Percentiles rank a stretch among this genome's conserved stretches.
phyloP scores from a whole-genome alignment of 305 asterid species.

The Fraxinus baroniana region DNA sequence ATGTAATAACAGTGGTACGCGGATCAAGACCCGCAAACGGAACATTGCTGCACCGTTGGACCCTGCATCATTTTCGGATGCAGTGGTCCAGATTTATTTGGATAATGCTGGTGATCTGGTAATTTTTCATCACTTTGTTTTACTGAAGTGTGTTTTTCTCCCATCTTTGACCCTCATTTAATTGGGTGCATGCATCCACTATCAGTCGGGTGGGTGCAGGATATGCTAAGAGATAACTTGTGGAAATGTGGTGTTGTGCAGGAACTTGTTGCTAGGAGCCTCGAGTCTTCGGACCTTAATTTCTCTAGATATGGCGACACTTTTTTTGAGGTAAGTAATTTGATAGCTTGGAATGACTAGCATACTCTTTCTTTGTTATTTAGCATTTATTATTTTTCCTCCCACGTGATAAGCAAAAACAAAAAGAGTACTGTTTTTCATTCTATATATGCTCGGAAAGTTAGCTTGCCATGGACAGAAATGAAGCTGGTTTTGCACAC shows the following conservation, averaged over 20 bases:
- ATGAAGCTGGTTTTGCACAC: not conserved
- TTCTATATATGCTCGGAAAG: not conserved
- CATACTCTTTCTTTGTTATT: not conserved
- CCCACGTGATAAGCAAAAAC: not conserved
- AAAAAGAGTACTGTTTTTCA: not conserved
- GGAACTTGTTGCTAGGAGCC: conserved; percentile 93
- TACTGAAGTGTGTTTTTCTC: not conserved
- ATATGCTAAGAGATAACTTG: conserved; percentile 14
- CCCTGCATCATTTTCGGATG: conserved; percentile 99
- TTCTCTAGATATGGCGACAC: conserved; percentile 98
- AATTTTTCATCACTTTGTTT: conserved; percentile 22
- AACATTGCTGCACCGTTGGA: conserved; percentile 97
- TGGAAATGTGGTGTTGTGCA: conserved; percentile 32
- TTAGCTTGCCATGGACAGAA: not conserved
- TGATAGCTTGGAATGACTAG: not conserved
- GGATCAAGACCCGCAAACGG: conserved; percentile 99
- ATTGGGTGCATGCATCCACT: not conserved
- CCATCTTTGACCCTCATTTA: not conserved
- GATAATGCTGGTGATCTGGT: conserved; percentile 99
- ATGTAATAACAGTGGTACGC: conserved; percentile 84
- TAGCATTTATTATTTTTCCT: not conserved
- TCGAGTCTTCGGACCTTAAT: conserved; percentile 85
- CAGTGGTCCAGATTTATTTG: conserved; percentile 99
- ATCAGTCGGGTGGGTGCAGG: not conserved
- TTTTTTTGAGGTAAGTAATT: conserved; percentile 69